Base-by-base conservation (phyloP, 2,329 filamentous ascomycete species). In the Fusarium continuum region DNA sequence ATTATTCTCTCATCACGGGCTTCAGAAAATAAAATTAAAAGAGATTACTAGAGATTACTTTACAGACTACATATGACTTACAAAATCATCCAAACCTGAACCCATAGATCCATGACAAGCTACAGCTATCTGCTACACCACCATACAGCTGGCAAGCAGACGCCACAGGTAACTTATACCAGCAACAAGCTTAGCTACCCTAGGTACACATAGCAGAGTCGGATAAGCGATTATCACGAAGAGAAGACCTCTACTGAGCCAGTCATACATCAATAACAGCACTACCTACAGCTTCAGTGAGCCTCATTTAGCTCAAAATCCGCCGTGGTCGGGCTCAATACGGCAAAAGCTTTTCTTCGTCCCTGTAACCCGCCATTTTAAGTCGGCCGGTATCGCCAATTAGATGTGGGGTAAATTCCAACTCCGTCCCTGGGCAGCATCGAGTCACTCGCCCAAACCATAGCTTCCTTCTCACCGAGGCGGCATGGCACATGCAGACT, bases 381-480 rank as follows among this genome's bases (percentile, higher is more conserved):
- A 51, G 48, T 26, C 36, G 51, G 67, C 66, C 68, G 66, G 64
- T 70, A 70, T 70, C 68, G 68, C 66, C 58, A 65, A 45, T 67
- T 36, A 58, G 53, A 53, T 59, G 68, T 70, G 68, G 68, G 68
- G 68, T 70, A 71, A 55, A 45, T 57, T 39, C 54, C 59, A 50
- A 47, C 52, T 31, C 44, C 26, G 49, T 58, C 19, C 23, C 55
- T 55, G 41, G 31, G 41, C 41, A 55, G 45, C 36, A 56, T 54
- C 61, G 62, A 65, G 57, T 65, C 62, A 65, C 52, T 52, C 47
- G 28, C 49, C 51, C 61, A 55, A 60, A n/a, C n/a, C n/a, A n/a
- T n/a, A 64, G 63, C 46, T 64, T 61, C 45, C 55, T 50, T 64
- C 47, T 54, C 54, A 54, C 65, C 67, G 53, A 69, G 56, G 65